Conservation (phyloP, 75 land plant genomes). For the Pseudotsuga menziesii region DNA sequence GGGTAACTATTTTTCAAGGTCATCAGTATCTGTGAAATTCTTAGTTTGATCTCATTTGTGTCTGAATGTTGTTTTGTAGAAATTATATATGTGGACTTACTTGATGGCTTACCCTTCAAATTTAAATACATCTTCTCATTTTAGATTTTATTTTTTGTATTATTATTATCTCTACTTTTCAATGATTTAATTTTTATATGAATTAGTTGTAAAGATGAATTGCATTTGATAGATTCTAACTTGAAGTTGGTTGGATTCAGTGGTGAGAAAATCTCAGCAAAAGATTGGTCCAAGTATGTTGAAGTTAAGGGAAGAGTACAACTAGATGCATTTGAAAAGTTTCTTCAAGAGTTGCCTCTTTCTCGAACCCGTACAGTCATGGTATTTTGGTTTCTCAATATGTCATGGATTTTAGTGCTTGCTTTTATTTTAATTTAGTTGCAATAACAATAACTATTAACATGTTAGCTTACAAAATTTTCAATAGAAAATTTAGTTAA, state of each 20-base stretch:
- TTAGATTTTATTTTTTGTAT: neutral
- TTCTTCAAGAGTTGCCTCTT: conserved; percentile 74
- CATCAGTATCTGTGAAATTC: neutral
- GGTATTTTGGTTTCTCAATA: conserved; percentile 40
- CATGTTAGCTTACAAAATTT: neutral
- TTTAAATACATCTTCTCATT: neutral
- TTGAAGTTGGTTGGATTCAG: conserved; percentile 25
- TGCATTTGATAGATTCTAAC: neutral
- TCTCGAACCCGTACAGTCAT: conserved; percentile 89
- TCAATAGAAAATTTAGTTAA: neutral
- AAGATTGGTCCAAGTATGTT: conserved; percentile 71
- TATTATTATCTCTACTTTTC: neutral
- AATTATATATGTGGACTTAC: neutral
- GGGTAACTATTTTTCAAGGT: neutral
- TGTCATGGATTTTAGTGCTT: neutral
- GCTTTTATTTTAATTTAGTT: neutral
- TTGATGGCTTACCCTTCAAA: neutral
- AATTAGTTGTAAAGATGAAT: neutral
- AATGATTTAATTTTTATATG: neutral
- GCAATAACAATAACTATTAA: neutral
- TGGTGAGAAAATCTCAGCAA: conserved; percentile 76
- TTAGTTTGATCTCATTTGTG: neutral
- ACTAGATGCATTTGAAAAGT: conserved; percentile 82
- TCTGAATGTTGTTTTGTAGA: neutral
- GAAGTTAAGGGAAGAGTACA: conserved; percentile 97